Evolutionary conservation across 306 rosid genomes (phyloP).

Genomic region (Castanospermum australe): DNA sequence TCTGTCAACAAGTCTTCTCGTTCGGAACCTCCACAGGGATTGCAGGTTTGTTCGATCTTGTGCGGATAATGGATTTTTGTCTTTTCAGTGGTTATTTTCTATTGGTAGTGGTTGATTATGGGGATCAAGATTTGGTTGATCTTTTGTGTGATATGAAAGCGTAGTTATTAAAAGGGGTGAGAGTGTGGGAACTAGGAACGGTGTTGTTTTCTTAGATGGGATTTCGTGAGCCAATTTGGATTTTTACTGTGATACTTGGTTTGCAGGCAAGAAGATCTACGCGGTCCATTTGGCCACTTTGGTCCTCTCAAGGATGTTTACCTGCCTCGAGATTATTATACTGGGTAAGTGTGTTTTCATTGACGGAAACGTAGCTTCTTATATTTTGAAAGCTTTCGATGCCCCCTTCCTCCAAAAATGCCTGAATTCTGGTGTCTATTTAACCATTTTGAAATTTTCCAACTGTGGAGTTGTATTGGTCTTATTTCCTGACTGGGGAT

Average conservation of each 20-base stretch:
- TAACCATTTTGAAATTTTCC: neutral
- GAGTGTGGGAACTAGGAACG: neutral
- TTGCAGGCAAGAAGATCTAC: conserved; percentile 72
- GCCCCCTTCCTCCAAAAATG: neutral
- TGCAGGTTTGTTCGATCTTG: conserved; percentile 49
- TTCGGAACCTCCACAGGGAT: conserved; percentile 74
- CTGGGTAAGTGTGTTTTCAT: conserved; percentile 56
- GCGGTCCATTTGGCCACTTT: conserved; percentile 64
- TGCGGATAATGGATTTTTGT: neutral
- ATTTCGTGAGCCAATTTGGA: neutral
- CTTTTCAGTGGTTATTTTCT: neutral
- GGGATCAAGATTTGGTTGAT: neutral
- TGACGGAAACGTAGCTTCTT: neutral
- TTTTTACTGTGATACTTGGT: neutral
- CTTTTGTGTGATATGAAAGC: neutral
- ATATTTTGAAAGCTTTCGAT: neutral
- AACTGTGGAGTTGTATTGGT: neutral
- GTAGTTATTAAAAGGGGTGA: neutral
- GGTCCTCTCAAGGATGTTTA: conserved; percentile 84
- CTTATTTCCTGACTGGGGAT: neutral
- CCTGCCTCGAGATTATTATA: conserved; percentile 79
- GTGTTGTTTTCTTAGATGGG: neutral
- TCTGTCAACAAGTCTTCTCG: conserved; percentile 78
- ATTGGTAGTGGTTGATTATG: neutral
- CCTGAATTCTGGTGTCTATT: neutral